Evolutionary conservation across 768 basidiomycete species (phyloP), one percentile per base, ranked within the genome.

Genomic region (Fomitopsis serialis): DNA sequence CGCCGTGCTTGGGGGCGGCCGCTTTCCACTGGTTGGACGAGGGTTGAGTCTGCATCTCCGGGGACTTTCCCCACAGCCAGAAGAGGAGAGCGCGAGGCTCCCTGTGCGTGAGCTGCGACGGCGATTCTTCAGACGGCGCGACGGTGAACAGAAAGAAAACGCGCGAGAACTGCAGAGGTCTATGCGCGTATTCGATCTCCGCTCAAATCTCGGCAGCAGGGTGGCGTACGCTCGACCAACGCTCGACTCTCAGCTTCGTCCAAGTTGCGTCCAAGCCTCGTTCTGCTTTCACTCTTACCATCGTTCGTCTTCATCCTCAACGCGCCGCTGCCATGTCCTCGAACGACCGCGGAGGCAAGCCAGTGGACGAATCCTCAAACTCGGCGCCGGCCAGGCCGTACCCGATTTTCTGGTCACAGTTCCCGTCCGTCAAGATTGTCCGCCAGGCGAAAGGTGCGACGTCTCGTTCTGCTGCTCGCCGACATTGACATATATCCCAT

Each of bases 31-130:
- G n/a, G 36, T 48, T 58, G 74, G 75, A 72, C 68, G 73, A 79
- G 75, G 72, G 73, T 71, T 62, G 62, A 55, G 65, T 87, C 87
- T 85, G 84, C 78, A 69, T 79, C 88, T 89, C 88, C 88, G 88
- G 88, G 85, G 88, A 89, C 88, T 89, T 90, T 89, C 87, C 88
- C 88, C 88, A 84, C 88, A 89, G 88, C 85, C 59, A 57, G 72
- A 76, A 58, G 52, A 52, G 56, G 71, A 76, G 75, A 76, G 73
- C 66, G 52, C 51, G 54, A 54, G 60, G 70, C 77, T 78, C 74
- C 74, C 79, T 77, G 88, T 87, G 68, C 74, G 88, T 78, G 70
- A 78, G 81, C 88, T 89, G 88, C 82, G 88, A 90, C 70, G 71
- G 82, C 88, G 87, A 82, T 87, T 81, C 87, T 88, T 88, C 80